phyloP scores from a whole-genome alignment of 2,329 filamentous ascomycete species.

The Periconia sp. region DNA sequence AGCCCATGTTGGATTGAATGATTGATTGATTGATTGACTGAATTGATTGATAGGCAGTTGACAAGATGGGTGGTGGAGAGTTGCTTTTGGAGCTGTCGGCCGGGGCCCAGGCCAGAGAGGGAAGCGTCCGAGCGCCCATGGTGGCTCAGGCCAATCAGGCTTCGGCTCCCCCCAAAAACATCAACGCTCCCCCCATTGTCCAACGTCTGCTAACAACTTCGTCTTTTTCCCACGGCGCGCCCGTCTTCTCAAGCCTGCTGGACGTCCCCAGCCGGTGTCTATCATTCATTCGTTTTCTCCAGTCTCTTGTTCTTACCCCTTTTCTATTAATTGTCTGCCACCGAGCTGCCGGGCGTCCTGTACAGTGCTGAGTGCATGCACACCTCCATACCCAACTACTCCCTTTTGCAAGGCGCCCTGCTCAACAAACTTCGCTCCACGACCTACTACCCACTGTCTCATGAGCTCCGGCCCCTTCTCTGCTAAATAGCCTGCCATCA shows the following conservation, averaged over 20 bases:
- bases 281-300: constrained; percentile 20
- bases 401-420: constrained; percentile 13
- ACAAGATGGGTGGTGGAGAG: background rate
- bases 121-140: constrained; percentile 15
- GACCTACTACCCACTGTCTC: background rate
- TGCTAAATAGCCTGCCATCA: background rate
- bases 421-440: background rate
- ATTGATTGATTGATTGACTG: no score
- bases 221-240: background rate
- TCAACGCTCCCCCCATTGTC: constrained; percentile 23
- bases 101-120: no score
- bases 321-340: constrained; percentile 24
- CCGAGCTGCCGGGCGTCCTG: constrained; percentile 27
- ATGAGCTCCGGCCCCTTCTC: background rate
- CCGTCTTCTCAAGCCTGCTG: constrained; percentile 6
- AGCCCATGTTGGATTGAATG: no score
- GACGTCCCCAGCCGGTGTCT: constrained; percentile 13
- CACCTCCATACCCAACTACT: constrained; percentile 11
- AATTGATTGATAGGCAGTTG: no score
- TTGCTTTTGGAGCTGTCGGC: no score
- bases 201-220: background rate
- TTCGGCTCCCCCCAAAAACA: constrained; percentile 15
- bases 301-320: constrained; percentile 13
- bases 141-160: no score
- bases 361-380: constrained; percentile 17